Percentiles rank a stretch among this genome's conserved stretches.
Conservation (phyloP, 208 protist species). For the Trichomonas tenax region DNA sequence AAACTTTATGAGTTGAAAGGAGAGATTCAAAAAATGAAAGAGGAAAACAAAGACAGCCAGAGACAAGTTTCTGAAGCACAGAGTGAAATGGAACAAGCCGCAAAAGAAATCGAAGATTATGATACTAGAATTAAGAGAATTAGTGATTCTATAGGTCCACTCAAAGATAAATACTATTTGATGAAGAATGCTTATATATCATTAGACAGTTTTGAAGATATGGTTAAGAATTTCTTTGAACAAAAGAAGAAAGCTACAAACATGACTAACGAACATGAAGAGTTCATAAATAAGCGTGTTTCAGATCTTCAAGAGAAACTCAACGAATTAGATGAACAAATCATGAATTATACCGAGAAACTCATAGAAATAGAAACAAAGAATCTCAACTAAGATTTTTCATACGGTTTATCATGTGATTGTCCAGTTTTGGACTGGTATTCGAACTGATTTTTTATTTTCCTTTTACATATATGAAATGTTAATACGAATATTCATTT, state of each 20-base stretch:
- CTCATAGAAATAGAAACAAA: neutral
- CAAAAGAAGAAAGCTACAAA: neutral
- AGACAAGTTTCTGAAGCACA: neutral
- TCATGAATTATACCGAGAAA: neutral
- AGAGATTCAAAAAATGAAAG: neutral
- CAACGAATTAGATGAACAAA: neutral
- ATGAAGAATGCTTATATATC: neutral
- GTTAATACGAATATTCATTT: no score
- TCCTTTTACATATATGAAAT: no score
- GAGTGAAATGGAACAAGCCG: neutral
- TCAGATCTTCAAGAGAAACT: neutral
- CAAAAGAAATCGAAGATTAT: neutral
- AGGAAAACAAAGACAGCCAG: neutral
- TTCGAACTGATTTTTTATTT: no score
- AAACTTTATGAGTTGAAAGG: neutral
- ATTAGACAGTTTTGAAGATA: neutral
- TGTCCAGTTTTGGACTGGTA: no score
- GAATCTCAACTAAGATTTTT: no score
- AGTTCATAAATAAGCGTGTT: neutral
- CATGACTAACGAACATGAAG: neutral
- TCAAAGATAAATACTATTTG: neutral
- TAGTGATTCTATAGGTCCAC: neutral
- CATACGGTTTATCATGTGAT: no score
- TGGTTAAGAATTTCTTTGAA: neutral
- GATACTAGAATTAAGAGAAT: neutral